Conservation (phyloP, 768 basidiomycete species). For the Heimioporus sp. region DNA sequence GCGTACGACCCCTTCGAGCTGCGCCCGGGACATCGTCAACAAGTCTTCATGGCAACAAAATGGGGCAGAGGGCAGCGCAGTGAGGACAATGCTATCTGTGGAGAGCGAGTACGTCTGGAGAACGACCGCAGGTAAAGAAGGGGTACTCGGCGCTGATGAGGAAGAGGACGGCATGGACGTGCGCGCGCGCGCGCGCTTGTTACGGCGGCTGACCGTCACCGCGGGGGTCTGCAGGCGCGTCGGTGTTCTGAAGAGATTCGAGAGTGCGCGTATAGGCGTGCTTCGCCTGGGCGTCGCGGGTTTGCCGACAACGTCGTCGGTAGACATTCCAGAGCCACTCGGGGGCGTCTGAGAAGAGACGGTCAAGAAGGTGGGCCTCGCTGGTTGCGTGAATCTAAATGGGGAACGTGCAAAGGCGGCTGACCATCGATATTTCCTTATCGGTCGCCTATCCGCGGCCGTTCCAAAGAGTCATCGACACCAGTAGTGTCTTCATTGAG, state of each 20-base stretch:
- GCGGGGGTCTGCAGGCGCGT: conserved; percentile 21
- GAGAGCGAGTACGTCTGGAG: conserved; percentile 54
- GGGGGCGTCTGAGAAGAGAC: too few species aligned
- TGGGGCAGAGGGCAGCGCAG: conserved; percentile 53
- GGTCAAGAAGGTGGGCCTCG: too few species aligned
- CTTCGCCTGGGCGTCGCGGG: conserved; percentile 8
- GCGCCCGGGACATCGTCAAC: conserved; percentile 54
- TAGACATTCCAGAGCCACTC: conserved; percentile 6
- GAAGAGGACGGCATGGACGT: conserved; percentile 7
- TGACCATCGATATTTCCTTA: too few species aligned
- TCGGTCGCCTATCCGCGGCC: too few species aligned
- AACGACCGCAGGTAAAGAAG: conserved; percentile 42
- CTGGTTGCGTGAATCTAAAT: too few species aligned
- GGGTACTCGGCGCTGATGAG: conserved; percentile 6
- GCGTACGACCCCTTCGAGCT: conserved; percentile 52
- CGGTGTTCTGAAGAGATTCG: conserved; percentile 23
- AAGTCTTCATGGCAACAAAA: conserved; percentile 79
- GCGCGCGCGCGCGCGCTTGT: conserved; percentile 22
- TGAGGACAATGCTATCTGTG: conserved; percentile 59
- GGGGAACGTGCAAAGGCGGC: too few species aligned
- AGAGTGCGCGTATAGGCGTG: conserved; percentile 14
- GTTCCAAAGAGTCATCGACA: too few species aligned
- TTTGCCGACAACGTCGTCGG: not conserved
- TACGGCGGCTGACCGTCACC: conserved; percentile 9
- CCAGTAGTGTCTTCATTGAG: too few species aligned